Conservation (phyloP, 768 basidiomycete genomes). For the Asterophora parasitica region DNA sequence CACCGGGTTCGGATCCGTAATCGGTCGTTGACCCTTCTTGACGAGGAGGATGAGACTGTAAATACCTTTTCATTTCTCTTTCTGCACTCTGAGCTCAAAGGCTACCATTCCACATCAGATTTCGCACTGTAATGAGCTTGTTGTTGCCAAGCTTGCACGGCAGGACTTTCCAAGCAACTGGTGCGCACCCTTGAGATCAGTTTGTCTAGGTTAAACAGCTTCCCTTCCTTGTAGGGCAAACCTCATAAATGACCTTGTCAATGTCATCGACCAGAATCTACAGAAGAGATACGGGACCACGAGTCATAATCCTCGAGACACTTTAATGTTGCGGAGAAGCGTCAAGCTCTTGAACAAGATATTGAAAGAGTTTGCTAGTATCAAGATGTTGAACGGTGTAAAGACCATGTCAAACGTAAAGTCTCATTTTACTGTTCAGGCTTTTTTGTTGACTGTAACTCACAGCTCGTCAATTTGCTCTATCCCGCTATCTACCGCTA, state of each 20-base stretch:
- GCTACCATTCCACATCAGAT: slow-evolving; percentile 43
- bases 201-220: neutral
- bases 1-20: slow-evolving; percentile 62
- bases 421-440: neutral
- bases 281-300: slow-evolving; percentile 42
- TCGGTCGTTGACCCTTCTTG: slow-evolving; percentile 60
- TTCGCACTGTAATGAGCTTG: slow-evolving; percentile 69
- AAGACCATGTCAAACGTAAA: slow-evolving; percentile 61
- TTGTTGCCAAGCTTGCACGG: slow-evolving; percentile 74
- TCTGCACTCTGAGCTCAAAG: slow-evolving; percentile 4
- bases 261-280: slow-evolving; percentile 49
- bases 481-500: slow-evolving; percentile 53
- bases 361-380: slow-evolving; percentile 63
- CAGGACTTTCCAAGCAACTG: slow-evolving; percentile 71
- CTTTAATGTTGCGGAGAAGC: slow-evolving; percentile 52
- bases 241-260: slow-evolving; percentile 51
- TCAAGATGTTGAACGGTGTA: slow-evolving; percentile 67
- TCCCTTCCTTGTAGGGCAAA: slow-evolving; percentile 43
- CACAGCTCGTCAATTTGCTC: slow-evolving; percentile 46
- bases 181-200: slow-evolving; percentile 31
- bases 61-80: slow-evolving; percentile 14
- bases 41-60: slow-evolving; percentile 77
- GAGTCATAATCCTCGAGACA: slow-evolving; percentile 37
- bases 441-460: neutral
- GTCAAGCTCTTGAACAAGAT: slow-evolving; percentile 61